Base-by-base conservation (phyloP, 257 asterid genomes). In the Fraxinus cuspidata region DNA sequence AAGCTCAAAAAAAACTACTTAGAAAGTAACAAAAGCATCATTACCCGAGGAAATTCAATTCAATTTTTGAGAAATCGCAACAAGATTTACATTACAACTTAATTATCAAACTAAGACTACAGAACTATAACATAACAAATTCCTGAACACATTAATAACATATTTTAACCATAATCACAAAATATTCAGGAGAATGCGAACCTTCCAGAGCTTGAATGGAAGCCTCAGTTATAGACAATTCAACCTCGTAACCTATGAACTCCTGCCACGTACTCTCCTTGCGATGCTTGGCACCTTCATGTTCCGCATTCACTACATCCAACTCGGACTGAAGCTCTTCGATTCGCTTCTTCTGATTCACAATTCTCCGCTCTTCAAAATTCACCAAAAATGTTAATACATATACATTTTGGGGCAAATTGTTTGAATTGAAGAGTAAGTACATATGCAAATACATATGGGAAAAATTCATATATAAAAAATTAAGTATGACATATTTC, bases 161-260 rank as follows among this genome's bases (percentile, higher is more conserved):
- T 23, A 63, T 34, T 66, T 27, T 42, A 13, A 77, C 75, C 44
- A 60, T 47, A 9, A 72, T 67, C 72, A 47, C 38, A 10, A 27
- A 73, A 73, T 60, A 73, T 8, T 49, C 18, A 73, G 28, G 49
- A 47, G 28, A 80, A 58, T 37, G 40, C 18, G 49, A 71, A 89
- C 97, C 97, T 89, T 91, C 72, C 72, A 87, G 81, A 78, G 89
- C 81, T 88, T 86, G 88, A 71, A 90, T 70, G n/a, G 96, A 90
- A 73, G 89, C 90, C 63, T 85, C 92, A 74, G 32, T 87, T 84
- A 88, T 83, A 72, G 89, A 79, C 65, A 89, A 73, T 85, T 90
- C 94, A 79, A 92, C 93, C 85, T 90, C 97, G 75, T 82, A 87
- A 75, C 94, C 90, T 80, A 83, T 89, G 51, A 90, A 85, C 81